A percentile compares a stretch with the other conserved stretches of the same genome.
Conservation (phyloP, 2,329 filamentous ascomycete genomes). For the Chalara sp. region DNA sequence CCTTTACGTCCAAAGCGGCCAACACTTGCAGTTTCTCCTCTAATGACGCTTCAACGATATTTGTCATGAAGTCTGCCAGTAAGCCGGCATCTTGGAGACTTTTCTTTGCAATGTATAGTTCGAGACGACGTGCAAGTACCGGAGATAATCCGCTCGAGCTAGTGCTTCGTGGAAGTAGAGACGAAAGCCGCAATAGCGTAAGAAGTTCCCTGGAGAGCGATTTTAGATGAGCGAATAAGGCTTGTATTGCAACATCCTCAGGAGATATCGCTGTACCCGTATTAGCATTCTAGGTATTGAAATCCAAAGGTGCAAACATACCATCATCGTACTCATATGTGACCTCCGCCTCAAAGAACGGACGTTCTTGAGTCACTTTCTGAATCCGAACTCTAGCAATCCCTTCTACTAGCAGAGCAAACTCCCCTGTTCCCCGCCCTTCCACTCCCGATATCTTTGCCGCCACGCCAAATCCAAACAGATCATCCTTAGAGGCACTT, state of each 20-base stretch:
- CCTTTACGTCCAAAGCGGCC: conserved; percentile 70
- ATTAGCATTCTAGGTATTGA: conserved; percentile 11
- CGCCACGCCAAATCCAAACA: conserved; percentile 78
- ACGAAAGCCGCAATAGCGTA: conserved; percentile 74
- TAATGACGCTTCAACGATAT: conserved; percentile 78
- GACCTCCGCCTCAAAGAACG: conserved; percentile 81
- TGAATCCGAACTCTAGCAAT: conserved; percentile 70
- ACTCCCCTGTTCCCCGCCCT: conserved; percentile 66
- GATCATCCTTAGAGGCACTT: conserved; percentile 59
- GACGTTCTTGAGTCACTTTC: conserved; percentile 67
- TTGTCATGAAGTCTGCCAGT: conserved; percentile 94
- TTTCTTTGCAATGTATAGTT: conserved; percentile 80
- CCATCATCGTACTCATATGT: conserved; percentile 63
- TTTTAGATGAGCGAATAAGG: conserved; percentile 75
- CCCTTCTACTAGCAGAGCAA: conserved; percentile 82
- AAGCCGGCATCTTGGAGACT: conserved; percentile 74
- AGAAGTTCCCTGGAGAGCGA: conserved; percentile 80
- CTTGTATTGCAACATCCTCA: conserved; percentile 58
- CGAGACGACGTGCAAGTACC: conserved; percentile 76
- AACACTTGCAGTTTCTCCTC: conserved; percentile 89
- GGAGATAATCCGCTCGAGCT: conserved; percentile 65
- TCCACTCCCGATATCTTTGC: conserved; percentile 75
- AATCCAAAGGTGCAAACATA: conserved; percentile 30
- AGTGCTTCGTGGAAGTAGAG: conserved; percentile 68
- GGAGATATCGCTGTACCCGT: conserved; percentile 21